Percentiles rank a stretch among this genome's conserved stretches.
Conservation (phyloP, 1,284 basidiomycete species). For the Malassezia cuniculi region DNA sequence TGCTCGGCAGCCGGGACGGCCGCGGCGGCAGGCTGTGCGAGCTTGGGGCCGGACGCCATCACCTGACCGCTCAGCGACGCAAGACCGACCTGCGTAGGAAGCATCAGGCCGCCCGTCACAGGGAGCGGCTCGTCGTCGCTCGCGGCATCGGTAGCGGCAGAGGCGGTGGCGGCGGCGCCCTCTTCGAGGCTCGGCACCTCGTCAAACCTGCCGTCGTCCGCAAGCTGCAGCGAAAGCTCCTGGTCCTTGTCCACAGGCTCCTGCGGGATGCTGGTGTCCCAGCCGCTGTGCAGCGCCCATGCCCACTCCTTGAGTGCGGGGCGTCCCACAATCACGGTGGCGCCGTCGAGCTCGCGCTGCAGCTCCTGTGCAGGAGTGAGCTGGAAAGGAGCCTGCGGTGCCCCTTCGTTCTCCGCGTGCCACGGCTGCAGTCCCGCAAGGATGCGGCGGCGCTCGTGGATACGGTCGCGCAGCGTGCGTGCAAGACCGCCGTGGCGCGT, state of each 20-base stretch:
- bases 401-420: slow-evolving; percentile 30
- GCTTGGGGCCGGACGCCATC: too few relatives aligned
- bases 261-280: slow-evolving; percentile 50
- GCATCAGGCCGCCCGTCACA: slow-evolving; percentile 11
- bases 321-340: slow-evolving; percentile 73
- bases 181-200: too few relatives aligned
- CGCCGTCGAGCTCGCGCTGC: slow-evolving; percentile 62
- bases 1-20: too few relatives aligned
- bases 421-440: slow-evolving; percentile 38
- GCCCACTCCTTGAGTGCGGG: slow-evolving; percentile 89
- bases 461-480: slow-evolving; percentile 59
- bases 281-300: slow-evolving; percentile 70
- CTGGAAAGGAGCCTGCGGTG: slow-evolving; percentile 53
- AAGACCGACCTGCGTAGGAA: slow-evolving; percentile 13
- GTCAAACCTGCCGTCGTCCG: slow-evolving; percentile 65
- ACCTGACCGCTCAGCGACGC: too few relatives aligned
- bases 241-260: slow-evolving; percentile 59
- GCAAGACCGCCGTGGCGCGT: slow-evolving; percentile 74
- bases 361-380: slow-evolving; percentile 53
- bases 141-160: slow-evolving; percentile 18
- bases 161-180: too few relatives aligned
- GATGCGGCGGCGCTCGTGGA: slow-evolving; percentile 54
- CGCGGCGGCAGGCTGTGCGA: not conserved
- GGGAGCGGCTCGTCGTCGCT: slow-evolving; percentile 21
- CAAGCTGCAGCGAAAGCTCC: slow-evolving; percentile 56